phyloP scores from a whole-genome alignment of 2,329 filamentous ascomycete genomes.

The Parastagonospora nodorum region DNA sequence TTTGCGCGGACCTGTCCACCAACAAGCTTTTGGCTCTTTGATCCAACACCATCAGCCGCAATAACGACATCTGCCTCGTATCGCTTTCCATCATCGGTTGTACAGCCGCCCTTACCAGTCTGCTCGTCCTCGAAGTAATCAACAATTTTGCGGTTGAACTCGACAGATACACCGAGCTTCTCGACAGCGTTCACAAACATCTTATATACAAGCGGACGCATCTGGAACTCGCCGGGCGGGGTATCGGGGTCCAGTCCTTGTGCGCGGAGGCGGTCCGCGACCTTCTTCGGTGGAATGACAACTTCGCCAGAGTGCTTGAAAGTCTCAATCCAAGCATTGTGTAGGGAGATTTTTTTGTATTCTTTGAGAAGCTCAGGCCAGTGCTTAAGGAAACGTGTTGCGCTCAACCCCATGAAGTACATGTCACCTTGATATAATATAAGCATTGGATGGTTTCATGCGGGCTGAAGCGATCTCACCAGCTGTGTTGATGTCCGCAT shows the following conservation, averaged over 20 bases:
- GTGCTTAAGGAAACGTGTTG: constrained; percentile 60
- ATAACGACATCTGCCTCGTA: constrained; percentile 51
- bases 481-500: constrained; percentile 57
- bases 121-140: constrained; percentile 53
- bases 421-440: constrained; percentile 56
- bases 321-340: constrained; percentile 61
- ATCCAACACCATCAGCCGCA: constrained; percentile 51
- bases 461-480: constrained; percentile 43
- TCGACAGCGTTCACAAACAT: constrained; percentile 60
- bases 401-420: constrained; percentile 64
- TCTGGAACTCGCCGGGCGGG: constrained; percentile 60
- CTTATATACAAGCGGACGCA: constrained; percentile 61
- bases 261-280: constrained; percentile 56
- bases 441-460: constrained; percentile 4
- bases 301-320: constrained; percentile 59
- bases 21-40: constrained; percentile 52
- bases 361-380: constrained; percentile 60
- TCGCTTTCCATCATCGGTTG: constrained; percentile 46
- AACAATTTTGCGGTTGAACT: constrained; percentile 50
- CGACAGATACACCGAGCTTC: constrained; percentile 50
- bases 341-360: constrained; percentile 58
- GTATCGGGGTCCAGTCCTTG: constrained; percentile 54
- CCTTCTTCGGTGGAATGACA: constrained; percentile 55
- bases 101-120: constrained; percentile 42
- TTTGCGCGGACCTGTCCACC: constrained; percentile 51